These are phyloP conservation scores for Takakia lepidozioides DNA, from an alignment of 225 moss, liverwort and hornwort genomes.

Conservation along the genomic window DNA sequence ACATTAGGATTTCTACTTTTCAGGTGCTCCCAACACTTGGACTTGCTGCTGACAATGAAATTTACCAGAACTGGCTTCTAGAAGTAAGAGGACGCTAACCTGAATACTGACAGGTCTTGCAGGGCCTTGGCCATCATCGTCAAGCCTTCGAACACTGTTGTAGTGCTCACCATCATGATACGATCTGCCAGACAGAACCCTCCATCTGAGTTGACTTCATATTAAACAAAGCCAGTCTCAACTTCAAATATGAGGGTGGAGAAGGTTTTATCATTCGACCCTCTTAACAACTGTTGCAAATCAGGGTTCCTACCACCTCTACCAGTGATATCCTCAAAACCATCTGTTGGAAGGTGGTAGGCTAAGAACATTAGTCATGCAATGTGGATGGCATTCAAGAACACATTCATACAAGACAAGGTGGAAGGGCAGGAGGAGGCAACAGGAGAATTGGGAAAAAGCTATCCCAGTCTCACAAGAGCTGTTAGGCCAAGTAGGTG, in stretches of 20 bases:
- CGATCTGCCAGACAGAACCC: slow-evolving; percentile 62
- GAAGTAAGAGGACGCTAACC: too few species aligned
- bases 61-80: background rate
- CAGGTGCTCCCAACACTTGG: background rate
- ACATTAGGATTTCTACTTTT: too few species aligned
- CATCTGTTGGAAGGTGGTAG: background rate
- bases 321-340: background rate
- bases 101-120: slow-evolving; percentile 64
- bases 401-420: too few species aligned
- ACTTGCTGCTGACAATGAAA: background rate
- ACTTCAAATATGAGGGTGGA: too few species aligned
- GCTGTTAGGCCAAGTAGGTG: background rate
- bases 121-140: slow-evolving; percentile 70
- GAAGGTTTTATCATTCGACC: too few species aligned
- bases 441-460: too few species aligned
- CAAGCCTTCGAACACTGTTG: slow-evolving; percentile 80
- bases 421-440: background rate
- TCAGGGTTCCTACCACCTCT: too few species aligned
- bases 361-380: too few species aligned
- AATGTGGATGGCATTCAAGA: too few species aligned
- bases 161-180: slow-evolving; percentile 99
- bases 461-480: background rate
- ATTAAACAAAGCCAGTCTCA: too few species aligned
- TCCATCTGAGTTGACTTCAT: slow-evolving; percentile 14
- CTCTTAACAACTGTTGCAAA: too few species aligned